Percentiles rank a stretch among this genome's conserved stretches.
These are phyloP conservation scores for Chlorella sp. DNA, from an alignment of 139 green algal species.

Conservation along the genomic window DNA sequence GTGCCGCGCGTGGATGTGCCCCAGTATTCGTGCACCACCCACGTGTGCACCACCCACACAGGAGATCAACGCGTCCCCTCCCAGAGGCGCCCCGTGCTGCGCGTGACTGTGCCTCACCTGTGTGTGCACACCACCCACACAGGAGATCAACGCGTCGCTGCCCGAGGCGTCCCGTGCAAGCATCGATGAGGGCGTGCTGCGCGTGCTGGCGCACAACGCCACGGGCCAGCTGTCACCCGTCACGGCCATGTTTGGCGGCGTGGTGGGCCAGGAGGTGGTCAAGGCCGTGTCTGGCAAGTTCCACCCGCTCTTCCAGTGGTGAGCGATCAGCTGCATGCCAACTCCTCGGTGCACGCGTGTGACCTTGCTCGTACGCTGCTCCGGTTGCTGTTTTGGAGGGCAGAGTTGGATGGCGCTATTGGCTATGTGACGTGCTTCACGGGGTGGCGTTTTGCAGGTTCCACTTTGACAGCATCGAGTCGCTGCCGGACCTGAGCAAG, in stretches of 20 bases:
- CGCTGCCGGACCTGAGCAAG: constrained; percentile 41
- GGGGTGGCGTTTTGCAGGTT: too few relatives aligned
- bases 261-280: constrained; percentile 96
- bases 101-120: neutral
- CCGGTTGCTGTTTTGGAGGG: too few relatives aligned
- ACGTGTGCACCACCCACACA: neutral
- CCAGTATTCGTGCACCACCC: too few relatives aligned
- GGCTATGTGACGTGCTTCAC: too few relatives aligned
- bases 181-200: constrained; percentile 52
- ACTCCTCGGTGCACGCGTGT: neutral
- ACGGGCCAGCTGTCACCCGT: constrained; percentile 80
- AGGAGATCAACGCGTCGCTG: constrained; percentile 49
- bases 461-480: constrained; percentile 86
- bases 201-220: constrained; percentile 49
- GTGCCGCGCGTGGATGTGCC: neutral
- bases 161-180: constrained; percentile 34
- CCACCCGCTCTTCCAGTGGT: constrained; percentile 88
- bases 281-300: constrained; percentile 97
- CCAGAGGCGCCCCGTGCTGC: constrained; percentile 14
- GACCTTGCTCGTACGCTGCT: neutral
- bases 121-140: neutral
- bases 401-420: too few relatives aligned
- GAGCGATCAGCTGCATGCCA: too few relatives aligned
- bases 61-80: constrained; percentile 47
- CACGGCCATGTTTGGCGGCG: constrained; percentile 92